Evolutionary conservation across 768 basidiomycete genomes (phyloP), one percentile per base, ranked within the genome.

Genomic region (Tricholoma sp.): DNA sequence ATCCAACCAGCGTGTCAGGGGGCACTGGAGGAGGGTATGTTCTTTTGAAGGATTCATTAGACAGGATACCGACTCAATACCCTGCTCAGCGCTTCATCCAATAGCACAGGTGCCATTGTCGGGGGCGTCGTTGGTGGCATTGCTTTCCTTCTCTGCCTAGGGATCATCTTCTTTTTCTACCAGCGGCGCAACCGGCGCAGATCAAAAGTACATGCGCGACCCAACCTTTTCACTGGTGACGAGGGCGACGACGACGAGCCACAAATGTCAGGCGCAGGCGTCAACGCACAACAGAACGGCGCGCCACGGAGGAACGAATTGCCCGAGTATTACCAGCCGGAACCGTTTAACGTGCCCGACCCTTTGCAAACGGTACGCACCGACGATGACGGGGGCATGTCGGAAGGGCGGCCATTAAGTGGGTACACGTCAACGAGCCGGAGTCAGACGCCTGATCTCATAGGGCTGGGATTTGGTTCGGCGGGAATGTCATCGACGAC

Each of bases 321-420:
- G 7, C 88, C 87, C 4, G 80, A 89, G 56, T 88, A 83, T 69
- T 86, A 89, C 66, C 80, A 78, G 31, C 89, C 89, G 0, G 86
- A 91, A 60, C 90, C 90, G 2, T 91, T 84, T 72, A 79, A 88
- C 53, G 78, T 88, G 3, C 79, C 87, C 0, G 84, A 84, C 46
- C 84, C 86, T 11, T 82, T 83, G 0, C 63, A 74, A 12, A 64
- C 71, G 59, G 69, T 63, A 50, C 69, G 65, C 51, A 63, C 67
- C 6, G 60, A 54, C 12, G 64, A 62, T 6, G 69, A 67, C 9
- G 65, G 69, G 22, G 64, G 62, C 12, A 62, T 56, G 49, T 65
- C 60, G 2, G 68, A 67, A 2, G 68, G 68, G 2, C 64, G 72
- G 14, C 76, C 77, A 22, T 50, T 78, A 12, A 79, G 77, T 27